Conservation (phyloP, 306 rosid genomes). For the Cyclanthera cordifolia region DNA sequence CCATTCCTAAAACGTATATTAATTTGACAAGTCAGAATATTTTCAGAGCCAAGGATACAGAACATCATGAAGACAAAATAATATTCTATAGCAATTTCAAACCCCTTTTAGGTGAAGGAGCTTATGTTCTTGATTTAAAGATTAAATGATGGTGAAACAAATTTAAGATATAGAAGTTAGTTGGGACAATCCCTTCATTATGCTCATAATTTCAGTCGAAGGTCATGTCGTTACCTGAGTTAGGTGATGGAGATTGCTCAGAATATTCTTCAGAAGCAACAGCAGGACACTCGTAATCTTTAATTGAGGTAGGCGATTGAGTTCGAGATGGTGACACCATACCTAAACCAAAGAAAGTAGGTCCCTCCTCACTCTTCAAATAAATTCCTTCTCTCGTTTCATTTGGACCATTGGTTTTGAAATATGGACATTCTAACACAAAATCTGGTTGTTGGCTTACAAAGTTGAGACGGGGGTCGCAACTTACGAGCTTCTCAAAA, state of each 20-base stretch:
- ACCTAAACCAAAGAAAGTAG: slow-evolving; percentile 39
- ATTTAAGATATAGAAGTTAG: not conserved
- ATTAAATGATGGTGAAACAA: not conserved
- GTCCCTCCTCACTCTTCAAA: slow-evolving; percentile 22
- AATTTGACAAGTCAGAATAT: not conserved
- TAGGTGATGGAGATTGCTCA: slow-evolving; percentile 61
- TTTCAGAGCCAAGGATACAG: no score
- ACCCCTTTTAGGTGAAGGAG: no score
- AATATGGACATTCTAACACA: slow-evolving; percentile 53
- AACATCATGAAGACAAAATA: no score
- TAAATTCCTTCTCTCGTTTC: slow-evolving; percentile 6
- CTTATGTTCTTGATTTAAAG: not conserved
- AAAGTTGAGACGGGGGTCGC: slow-evolving; percentile 53
- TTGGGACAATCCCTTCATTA: not conserved
- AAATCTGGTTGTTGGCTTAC: slow-evolving; percentile 71
- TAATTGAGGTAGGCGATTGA: slow-evolving; percentile 29
- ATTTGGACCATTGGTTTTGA: slow-evolving; percentile 10
- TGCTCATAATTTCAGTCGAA: not conserved
- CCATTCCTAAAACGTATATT: slow-evolving; percentile 27
- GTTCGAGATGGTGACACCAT: slow-evolving; percentile 44
- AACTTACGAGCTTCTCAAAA: slow-evolving; percentile 85
- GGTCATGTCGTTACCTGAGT: slow-evolving; percentile 53
- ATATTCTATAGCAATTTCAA: no score
- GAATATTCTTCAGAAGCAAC: slow-evolving; percentile 32
- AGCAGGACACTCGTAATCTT: slow-evolving; percentile 35